Conservation (phyloP, 495 filamentous ascomycete species). For the Aspergillus indologenus region DNA sequence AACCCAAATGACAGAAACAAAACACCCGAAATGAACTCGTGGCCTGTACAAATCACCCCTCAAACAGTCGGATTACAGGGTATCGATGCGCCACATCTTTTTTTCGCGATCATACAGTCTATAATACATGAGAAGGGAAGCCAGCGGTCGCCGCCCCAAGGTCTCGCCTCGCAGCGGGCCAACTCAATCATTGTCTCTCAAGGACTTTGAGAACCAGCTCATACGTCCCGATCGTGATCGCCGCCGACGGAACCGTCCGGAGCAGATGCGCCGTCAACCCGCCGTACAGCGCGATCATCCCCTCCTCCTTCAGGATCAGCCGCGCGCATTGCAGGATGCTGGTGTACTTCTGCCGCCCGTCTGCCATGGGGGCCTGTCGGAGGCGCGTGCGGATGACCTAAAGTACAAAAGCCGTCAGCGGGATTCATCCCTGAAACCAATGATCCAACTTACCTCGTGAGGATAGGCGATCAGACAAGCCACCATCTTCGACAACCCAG, state of each 20-base stretch:
- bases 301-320: conserved; percentile 79
- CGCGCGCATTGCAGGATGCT: conserved; percentile 79
- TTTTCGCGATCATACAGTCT: conserved; percentile 9
- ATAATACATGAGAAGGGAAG: conserved; percentile 14
- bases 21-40: not conserved
- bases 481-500: conserved; percentile 76
- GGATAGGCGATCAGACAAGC: conserved; percentile 82
- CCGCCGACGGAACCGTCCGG: conserved; percentile 81
- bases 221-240: conserved; percentile 91
- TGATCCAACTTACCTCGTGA: conserved; percentile 53
- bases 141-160: not conserved
- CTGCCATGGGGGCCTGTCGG: conserved; percentile 71
- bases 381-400: conserved; percentile 65
- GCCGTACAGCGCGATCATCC: conserved; percentile 76
- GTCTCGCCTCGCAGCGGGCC: too few species aligned
- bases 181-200: not conserved
- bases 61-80: conserved; percentile 6
- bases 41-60: not conserved
- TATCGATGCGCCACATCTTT: conserved; percentile 8
- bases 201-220: conserved; percentile 68
- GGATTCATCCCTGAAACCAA: too few species aligned
- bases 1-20: not conserved
- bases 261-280: conserved; percentile 84
- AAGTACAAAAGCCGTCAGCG: too few species aligned
- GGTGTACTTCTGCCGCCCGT: conserved; percentile 75